phyloP scores from a whole-genome alignment of 495 filamentous ascomycete species.

The Tuber microsphaerosporum region DNA sequence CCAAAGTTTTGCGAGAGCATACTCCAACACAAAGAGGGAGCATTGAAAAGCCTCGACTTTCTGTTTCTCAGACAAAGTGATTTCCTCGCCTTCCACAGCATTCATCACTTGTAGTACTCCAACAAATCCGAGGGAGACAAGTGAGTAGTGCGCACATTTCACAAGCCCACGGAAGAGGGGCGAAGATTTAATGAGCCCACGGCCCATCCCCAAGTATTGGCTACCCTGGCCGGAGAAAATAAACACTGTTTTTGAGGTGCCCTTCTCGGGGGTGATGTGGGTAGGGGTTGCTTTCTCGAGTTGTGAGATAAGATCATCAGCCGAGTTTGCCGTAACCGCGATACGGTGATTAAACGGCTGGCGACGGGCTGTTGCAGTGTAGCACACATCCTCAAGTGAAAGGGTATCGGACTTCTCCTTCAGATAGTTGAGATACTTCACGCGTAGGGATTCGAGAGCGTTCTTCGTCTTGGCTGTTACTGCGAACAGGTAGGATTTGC shows the following conservation, averaged over 20 bases:
- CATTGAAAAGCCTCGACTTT: slow-evolving; percentile 62
- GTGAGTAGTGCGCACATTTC: slow-evolving; percentile 62
- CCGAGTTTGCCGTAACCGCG: slow-evolving; percentile 52
- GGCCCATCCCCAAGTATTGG: slow-evolving; percentile 61
- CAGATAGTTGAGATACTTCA: slow-evolving; percentile 51
- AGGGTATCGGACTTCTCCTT: slow-evolving; percentile 49
- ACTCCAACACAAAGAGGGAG: slow-evolving; percentile 70
- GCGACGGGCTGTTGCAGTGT: slow-evolving; percentile 76
- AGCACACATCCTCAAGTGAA: slow-evolving; percentile 55
- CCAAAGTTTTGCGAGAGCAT: slow-evolving; percentile 79
- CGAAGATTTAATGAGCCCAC: slow-evolving; percentile 59
- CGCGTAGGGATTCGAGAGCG: slow-evolving; percentile 51
- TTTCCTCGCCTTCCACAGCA: slow-evolving; percentile 52
- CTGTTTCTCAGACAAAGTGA: slow-evolving; percentile 54
- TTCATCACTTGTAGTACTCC: slow-evolving; percentile 62
- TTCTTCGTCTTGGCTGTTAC: slow-evolving; percentile 56
- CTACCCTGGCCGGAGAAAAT: slow-evolving; percentile 67
- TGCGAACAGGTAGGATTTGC: slow-evolving; percentile 51
- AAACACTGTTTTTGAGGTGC: slow-evolving; percentile 53
- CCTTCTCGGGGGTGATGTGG: slow-evolving; percentile 41
- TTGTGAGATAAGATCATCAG: slow-evolving; percentile 41
- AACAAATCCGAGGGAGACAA: slow-evolving; percentile 61
- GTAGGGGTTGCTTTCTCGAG: slow-evolving; percentile 33
- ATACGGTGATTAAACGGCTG: slow-evolving; percentile 73
- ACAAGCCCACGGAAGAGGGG: slow-evolving; percentile 63